phyloP scores from a whole-genome alignment of 2,329 filamentous ascomycete genomes.

The Daldinia sp. region DNA sequence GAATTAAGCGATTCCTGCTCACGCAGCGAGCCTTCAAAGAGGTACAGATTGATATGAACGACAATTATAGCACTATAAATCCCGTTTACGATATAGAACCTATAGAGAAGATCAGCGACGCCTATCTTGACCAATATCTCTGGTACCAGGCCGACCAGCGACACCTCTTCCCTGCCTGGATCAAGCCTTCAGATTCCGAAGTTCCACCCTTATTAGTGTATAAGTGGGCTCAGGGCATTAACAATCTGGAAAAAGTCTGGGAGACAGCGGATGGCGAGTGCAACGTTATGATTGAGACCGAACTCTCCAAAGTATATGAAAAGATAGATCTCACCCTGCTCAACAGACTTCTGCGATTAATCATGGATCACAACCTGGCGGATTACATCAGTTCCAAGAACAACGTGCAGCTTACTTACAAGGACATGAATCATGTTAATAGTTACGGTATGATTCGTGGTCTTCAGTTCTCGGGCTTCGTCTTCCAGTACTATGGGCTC shows the following conservation, averaged over 20 bases:
- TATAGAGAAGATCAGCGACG: slow-evolving; percentile 99
- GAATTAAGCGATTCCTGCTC: slow-evolving; percentile 97
- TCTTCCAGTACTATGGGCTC: slow-evolving; percentile 98
- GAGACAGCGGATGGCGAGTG: slow-evolving; percentile 93
- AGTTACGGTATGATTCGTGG: slow-evolving; percentile 98
- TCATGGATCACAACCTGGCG: slow-evolving; percentile 99
- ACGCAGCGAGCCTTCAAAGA: slow-evolving; percentile 99
- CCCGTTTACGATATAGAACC: slow-evolving; percentile 99
- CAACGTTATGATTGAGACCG: slow-evolving; percentile 98
- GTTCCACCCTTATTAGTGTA: slow-evolving; percentile 94
- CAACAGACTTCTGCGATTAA: slow-evolving; percentile 90
- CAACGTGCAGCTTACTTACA: slow-evolving; percentile 98
- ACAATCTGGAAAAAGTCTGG: slow-evolving; percentile 97
- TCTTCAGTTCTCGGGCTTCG: slow-evolving; percentile 96
- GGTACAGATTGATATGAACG: slow-evolving; percentile 99
- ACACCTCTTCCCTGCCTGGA: slow-evolving; percentile 97
- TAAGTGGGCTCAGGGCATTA: slow-evolving; percentile 99
- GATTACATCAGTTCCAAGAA: slow-evolving; percentile 99
- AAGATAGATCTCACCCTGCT: slow-evolving; percentile 98
- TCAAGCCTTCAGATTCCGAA: slow-evolving; percentile 98
- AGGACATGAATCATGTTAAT: slow-evolving; percentile 99
- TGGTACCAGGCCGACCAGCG: slow-evolving; percentile 99
- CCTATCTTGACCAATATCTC: slow-evolving; percentile 96
- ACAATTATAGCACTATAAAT: slow-evolving; percentile 99
- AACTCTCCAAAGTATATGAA: slow-evolving; percentile 99